Base-by-base conservation (phyloP, 371 early-diverging fungal genomes). In the Funneliformis caledonium region DNA sequence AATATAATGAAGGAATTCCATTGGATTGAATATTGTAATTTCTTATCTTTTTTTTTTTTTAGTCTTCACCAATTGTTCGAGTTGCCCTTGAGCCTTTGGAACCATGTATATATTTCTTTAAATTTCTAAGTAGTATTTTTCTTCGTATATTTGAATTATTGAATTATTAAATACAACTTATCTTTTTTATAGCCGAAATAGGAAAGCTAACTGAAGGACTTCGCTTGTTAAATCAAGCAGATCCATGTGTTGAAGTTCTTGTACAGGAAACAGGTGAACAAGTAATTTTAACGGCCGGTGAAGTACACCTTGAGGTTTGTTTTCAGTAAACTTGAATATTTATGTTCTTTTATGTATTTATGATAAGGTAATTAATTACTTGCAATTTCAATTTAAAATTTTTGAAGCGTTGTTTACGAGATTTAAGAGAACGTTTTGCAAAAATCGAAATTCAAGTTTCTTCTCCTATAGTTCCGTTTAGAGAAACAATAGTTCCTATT, bases 381-480 rank as follows among this genome's bases (percentile, higher is more conserved):
- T 19, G 26, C 43, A 72, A n/a, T 72, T 50, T 2, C 14, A 26
- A 19, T 69, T 19, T 33, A 26, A 47, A 37, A 9, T 43, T 43
- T 42, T 37, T 84, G 22, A 84, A 92, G 89, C 87, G 98, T 33
- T 99, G 99, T 82, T 85, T 99, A 76, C 94, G 94, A 48, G 99
- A 99, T 84, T 84, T 99, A 62, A 89, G 93, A 78, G 99, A 98
- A 83, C 89, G 96, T 19, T 99, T 94, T 86, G 97, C 98, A 2
- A 94, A 93, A 83, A 95, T 96, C 76, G 94, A 95, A 72, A 96
- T 99, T 79, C 94, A 94, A 78, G 97, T 93, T 11, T 97, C 97
- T 9, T 90, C 91, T 61, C 99, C 99, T 0, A 94, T 98, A 83
- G 99, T 99, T 0, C 99, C 99, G n/a, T 99, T 96, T 88, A 90